phyloP scores from a whole-genome alignment of 306 rosid genomes.

The Trifolium fragiferum region DNA sequence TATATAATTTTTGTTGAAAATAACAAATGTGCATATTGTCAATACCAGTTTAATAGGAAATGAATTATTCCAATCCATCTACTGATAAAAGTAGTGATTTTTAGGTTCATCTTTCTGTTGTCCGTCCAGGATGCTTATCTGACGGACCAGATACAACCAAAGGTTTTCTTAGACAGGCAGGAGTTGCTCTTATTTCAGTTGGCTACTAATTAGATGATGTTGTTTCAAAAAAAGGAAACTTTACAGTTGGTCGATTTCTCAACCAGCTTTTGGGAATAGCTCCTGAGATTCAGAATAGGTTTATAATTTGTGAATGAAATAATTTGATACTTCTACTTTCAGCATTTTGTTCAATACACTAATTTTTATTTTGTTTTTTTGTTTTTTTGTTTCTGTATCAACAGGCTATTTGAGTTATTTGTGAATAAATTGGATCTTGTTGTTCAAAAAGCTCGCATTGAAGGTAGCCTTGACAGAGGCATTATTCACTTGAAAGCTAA shows the following conservation, averaged over 20 bases:
- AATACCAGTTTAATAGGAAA: conserved; percentile 21
- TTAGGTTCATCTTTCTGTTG: conserved; percentile 76
- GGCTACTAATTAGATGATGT: no score
- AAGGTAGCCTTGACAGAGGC: no score
- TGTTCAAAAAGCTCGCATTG: no score
- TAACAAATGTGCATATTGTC: conserved; percentile 28
- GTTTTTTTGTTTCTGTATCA: conserved; percentile 10
- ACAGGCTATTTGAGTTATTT: conserved; percentile 86
- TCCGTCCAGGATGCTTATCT: conserved; percentile 43
- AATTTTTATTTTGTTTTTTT: no score
- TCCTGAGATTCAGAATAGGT: conserved; percentile 57
- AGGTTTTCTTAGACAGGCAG: conserved; percentile 72
- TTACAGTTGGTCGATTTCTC: not conserved
- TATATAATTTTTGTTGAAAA: conserved; percentile 43
- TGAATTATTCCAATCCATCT: conserved; percentile 20
- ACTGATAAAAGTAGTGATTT: conserved; percentile 43
- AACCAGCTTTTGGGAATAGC: not conserved
- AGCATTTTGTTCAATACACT: conserved; percentile 42
- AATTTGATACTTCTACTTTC: conserved; percentile 40
- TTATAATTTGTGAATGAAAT: conserved; percentile 40
- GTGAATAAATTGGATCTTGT: conserved; percentile 43
- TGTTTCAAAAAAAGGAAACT: conserved; percentile 43
- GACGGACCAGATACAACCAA: conserved; percentile 68
- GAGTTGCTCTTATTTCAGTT: conserved; percentile 80
- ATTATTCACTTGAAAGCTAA: no score